A percentile compares a stretch with the other conserved stretches of the same genome.
phyloP scores from a whole-genome alignment of 163 green algal species.

The Trebouxia gelatinosa region DNA sequence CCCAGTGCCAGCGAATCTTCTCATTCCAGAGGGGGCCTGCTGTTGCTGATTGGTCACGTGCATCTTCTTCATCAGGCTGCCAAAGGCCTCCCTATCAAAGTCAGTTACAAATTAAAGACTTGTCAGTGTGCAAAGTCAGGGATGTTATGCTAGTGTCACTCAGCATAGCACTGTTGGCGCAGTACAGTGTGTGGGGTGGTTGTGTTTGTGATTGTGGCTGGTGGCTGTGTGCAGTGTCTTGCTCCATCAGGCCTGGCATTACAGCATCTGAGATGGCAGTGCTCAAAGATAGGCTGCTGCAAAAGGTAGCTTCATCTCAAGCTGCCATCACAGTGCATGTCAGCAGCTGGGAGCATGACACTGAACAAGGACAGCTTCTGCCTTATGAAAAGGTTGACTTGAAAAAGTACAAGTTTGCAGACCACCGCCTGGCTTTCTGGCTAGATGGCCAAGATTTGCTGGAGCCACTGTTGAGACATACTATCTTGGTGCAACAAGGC shows the following conservation, averaged over 20 bases:
- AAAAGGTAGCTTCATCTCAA: slow-evolving; percentile 29
- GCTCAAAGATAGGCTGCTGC: slow-evolving; percentile 47
- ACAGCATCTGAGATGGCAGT: slow-evolving; percentile 32
- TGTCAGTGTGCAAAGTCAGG: too few species aligned
- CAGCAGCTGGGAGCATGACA: slow-evolving; percentile 85
- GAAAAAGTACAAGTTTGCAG: slow-evolving; percentile 62
- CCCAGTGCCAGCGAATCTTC: too few species aligned
- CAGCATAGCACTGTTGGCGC: too few species aligned
- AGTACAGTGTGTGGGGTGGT: too few species aligned
- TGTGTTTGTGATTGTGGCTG: too few species aligned
- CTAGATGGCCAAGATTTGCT: slow-evolving; percentile 57
- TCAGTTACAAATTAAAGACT: too few species aligned
- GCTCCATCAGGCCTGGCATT: slow-evolving; percentile 69
- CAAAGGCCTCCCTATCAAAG: too few species aligned
- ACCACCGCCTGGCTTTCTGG: slow-evolving; percentile 67
- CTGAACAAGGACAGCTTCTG: slow-evolving; percentile 63
- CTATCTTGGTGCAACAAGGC: slow-evolving; percentile 51
- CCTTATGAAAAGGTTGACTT: slow-evolving; percentile 33
- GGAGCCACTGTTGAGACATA: slow-evolving; percentile 53
- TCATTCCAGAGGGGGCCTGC: too few species aligned
- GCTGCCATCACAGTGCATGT: slow-evolving; percentile 64
- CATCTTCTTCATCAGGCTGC: too few species aligned
- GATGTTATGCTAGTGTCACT: too few species aligned
- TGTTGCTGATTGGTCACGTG: too few species aligned
- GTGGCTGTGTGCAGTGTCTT: too few species aligned